Percentiles rank a stretch among this genome's conserved stretches.
Conservation (phyloP, 306 rosid genomes). For the Comarum palustre region DNA sequence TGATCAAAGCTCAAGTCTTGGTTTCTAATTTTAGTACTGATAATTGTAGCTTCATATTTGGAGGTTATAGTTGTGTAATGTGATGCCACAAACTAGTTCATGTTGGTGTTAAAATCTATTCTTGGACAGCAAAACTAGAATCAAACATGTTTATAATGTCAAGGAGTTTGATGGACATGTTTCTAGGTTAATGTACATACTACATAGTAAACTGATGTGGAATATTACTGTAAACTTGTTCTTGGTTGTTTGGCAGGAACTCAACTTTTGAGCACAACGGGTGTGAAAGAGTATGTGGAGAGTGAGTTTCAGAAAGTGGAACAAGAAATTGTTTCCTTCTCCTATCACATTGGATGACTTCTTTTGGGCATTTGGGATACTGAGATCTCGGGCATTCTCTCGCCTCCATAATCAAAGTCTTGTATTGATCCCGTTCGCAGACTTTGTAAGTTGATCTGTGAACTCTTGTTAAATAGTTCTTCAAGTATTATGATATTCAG, state of each 20-base stretch:
- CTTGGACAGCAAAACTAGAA: not conserved
- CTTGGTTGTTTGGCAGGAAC: constrained; percentile 55
- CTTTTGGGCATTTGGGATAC: constrained; percentile 96
- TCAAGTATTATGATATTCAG: not conserved
- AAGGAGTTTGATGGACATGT: not conserved
- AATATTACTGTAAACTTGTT: not conserved
- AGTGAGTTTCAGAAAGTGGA: constrained; percentile 68
- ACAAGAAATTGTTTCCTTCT: constrained; percentile 74
- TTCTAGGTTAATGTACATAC: not conserved
- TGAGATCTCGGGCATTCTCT: constrained; percentile 92
- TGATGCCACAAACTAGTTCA: not conserved
- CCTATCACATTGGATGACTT: constrained; percentile 81
- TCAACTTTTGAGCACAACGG: constrained; percentile 85
- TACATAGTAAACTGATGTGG: not conserved
- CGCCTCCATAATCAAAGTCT: constrained; percentile 80
- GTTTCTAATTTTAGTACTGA: not conserved
- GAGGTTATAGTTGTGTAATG: not conserved
- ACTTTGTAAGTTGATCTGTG: constrained; percentile 53
- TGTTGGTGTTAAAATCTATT: not conserved
- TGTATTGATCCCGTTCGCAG: constrained; percentile 79
- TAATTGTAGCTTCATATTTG: not conserved
- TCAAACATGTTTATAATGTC: not conserved
- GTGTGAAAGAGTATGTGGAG: constrained; percentile 79
- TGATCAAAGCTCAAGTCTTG: not conserved
- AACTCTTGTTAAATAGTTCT: not conserved